Conservation (phyloP, 192 early-diverging fungal genomes). For the Coemansia sp. region DNA sequence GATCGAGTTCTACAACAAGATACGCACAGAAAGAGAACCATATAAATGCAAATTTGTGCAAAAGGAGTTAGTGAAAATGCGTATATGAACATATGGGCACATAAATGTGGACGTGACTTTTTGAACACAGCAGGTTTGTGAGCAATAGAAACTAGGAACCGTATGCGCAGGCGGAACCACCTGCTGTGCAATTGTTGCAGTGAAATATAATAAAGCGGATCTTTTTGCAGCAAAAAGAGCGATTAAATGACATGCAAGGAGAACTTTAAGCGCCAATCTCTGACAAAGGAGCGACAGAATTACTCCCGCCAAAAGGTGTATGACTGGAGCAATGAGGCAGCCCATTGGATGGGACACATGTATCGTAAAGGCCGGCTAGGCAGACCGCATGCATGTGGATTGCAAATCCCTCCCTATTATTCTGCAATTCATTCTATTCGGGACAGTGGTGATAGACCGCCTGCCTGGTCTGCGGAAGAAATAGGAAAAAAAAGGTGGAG, state of each 20-base stretch:
- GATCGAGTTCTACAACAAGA: no score
- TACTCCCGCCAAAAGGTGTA: neutral
- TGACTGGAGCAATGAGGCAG: neutral
- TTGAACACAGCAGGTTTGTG: neutral
- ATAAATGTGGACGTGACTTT: neutral
- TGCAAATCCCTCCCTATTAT: slow-evolving; percentile 38
- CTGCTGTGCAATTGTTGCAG: no score
- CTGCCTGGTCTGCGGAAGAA: no score
- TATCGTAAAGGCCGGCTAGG: slow-evolving; percentile 20
- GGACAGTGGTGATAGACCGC: no score
- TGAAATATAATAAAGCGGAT: neutral
- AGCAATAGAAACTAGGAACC: neutral
- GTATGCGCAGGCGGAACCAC: no score
- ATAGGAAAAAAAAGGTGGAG: no score
- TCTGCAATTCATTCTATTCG: neutral
- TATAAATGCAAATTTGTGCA: slow-evolving; percentile 7
- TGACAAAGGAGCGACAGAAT: neutral
- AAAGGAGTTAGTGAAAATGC: neutral
- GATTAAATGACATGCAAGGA: neutral
- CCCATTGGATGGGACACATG: slow-evolving; percentile 12
- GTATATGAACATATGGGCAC: neutral
- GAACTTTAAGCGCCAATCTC: slow-evolving; percentile 2
- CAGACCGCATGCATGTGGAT: slow-evolving; percentile 45
- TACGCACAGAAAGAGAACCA: neutral
- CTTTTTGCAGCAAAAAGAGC: neutral